These are phyloP conservation scores for Ophiostoma piceae DNA, from an alignment of 2,329 filamentous ascomycete genomes.

Conservation along the genomic window DNA sequence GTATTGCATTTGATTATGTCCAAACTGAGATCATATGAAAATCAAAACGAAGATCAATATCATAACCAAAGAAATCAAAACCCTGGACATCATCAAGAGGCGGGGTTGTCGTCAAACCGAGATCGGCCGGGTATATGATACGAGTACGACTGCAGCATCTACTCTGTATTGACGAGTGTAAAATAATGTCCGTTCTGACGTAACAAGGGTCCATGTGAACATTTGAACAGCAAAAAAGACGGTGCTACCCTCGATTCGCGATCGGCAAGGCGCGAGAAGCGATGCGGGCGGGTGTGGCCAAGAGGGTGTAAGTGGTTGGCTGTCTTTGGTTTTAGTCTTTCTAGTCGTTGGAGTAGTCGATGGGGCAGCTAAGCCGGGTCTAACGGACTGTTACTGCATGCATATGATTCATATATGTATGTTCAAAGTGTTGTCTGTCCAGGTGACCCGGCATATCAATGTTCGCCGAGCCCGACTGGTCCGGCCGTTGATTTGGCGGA, in stretches of 20 bases:
- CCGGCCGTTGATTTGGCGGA: background rate
- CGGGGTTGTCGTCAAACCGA: background rate
- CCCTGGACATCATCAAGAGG: background rate
- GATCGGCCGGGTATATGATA: background rate
- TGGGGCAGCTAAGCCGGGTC: background rate
- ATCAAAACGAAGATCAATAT: background rate
- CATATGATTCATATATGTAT: background rate
- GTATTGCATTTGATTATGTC: background rate
- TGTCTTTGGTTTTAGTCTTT: background rate
- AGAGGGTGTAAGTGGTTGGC: slow-evolving; percentile 7
- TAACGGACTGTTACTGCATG: background rate
- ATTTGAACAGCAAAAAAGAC: background rate
- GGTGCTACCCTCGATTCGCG: slow-evolving; percentile 3
- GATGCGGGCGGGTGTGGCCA: background rate
- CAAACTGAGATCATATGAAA: background rate
- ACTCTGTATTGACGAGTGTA: background rate
- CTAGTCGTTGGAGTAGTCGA: too few relatives aligned
- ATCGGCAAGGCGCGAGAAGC: slow-evolving; percentile 16
- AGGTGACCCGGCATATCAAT: background rate
- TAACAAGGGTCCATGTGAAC: slow-evolving; percentile 2
- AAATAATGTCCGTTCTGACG: background rate
- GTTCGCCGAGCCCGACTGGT: slow-evolving; percentile 12
- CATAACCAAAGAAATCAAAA: background rate
- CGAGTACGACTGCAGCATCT: background rate
- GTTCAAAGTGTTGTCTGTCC: background rate